Conservation (phyloP, 768 basidiomycete genomes). For the Russula brevipes region DNA sequence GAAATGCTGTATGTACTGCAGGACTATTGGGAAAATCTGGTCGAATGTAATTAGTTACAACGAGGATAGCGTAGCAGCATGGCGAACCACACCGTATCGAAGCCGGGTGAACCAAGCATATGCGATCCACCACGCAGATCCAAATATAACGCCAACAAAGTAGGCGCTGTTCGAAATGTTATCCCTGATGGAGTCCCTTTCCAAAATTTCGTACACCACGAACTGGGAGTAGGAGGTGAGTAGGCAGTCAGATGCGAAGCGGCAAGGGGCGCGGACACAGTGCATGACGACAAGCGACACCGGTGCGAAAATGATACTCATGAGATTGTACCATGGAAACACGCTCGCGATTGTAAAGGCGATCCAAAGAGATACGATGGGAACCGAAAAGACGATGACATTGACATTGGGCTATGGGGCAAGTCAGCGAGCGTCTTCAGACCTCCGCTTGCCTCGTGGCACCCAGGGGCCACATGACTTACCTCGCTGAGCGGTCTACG, state of each 20-base stretch:
- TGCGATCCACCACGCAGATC: not conserved
- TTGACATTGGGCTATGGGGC: constrained; percentile 6
- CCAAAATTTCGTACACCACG: not conserved
- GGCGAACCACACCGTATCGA: not conserved
- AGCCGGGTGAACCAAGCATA: constrained; percentile 15
- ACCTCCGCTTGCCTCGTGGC: too few species aligned
- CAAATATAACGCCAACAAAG: not conserved
- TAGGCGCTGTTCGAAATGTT: not conserved
- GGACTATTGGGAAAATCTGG: not conserved
- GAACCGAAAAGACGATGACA: not conserved
- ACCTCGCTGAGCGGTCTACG: constrained; percentile 68
- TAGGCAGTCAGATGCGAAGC: not conserved
- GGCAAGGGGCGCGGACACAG: not conserved
- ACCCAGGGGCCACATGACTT: constrained; percentile 22
- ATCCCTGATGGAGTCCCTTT: not conserved
- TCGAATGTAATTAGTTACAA: not conserved
- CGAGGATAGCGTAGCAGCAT: not conserved
- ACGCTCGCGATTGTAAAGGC: not conserved
- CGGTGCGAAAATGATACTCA: not conserved
- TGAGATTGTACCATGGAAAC: constrained; percentile 6
- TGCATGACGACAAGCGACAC: not conserved
- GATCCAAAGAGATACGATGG: not conserved
- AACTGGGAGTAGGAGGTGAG: not conserved
- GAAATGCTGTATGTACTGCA: not conserved
- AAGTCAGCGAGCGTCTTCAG: not conserved